phyloP scores from a whole-genome alignment of 2,329 filamentous ascomycete species.

The Pseudohalonectria lignicola region DNA sequence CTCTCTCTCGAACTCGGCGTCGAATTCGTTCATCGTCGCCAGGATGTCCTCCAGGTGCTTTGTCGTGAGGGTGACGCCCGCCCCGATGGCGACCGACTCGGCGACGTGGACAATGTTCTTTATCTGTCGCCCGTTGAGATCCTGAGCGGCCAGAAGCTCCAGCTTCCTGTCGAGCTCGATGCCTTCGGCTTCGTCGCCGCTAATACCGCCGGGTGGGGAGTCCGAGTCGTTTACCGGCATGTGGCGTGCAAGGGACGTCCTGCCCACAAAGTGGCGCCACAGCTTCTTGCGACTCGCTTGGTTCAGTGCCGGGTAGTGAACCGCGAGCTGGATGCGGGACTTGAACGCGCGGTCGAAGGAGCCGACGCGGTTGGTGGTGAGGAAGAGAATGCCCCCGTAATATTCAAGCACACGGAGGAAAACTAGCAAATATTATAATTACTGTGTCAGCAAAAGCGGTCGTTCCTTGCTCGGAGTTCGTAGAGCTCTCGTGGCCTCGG shows the following conservation, averaged over 20 bases:
- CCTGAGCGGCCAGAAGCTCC: background rate
- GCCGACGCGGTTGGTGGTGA: conserved; percentile 13
- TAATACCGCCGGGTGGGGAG: background rate
- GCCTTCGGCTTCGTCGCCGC: background rate
- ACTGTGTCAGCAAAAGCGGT: too few species aligned
- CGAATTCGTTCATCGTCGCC: background rate
- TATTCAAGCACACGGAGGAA: too few species aligned
- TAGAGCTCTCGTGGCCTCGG: too few species aligned
- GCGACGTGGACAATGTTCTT: background rate
- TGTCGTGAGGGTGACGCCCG: background rate
- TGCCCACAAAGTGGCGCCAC: background rate
- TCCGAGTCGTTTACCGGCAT: background rate
- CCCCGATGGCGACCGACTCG: background rate
- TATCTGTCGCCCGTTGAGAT: background rate
- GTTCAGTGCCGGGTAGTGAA: conserved; percentile 22
- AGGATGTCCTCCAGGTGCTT: background rate
- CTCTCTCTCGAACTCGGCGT: background rate
- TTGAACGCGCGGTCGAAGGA: conserved; percentile 24
- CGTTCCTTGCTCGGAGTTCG: too few species aligned
- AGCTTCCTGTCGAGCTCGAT: background rate
- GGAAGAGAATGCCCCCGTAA: too few species aligned
- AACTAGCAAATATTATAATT: too few species aligned
- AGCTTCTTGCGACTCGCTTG: background rate
- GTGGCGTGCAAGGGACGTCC: background rate
- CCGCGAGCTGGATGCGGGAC: conserved; percentile 20